Conservation (phyloP, 176 grass and related monocot species). For the Tillandsia leiboldiana region DNA sequence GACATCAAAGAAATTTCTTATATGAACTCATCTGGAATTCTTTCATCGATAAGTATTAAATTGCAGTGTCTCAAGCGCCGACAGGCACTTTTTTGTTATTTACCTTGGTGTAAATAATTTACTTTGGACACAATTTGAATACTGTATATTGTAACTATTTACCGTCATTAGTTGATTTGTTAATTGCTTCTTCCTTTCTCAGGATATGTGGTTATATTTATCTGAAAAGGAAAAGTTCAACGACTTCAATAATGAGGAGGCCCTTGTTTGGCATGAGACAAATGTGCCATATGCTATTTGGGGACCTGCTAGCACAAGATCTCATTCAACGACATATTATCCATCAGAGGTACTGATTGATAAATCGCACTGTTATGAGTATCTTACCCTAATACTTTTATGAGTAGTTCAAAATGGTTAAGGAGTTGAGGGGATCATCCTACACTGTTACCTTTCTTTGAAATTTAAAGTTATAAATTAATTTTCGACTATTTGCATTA, state of each 20-base stretch:
- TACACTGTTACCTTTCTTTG: neutral
- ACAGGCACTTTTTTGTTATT: too few species aligned
- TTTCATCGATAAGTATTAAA: too few species aligned
- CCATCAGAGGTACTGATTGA: slow-evolving; percentile 63
- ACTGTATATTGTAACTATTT: neutral
- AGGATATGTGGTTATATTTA: slow-evolving; percentile 99
- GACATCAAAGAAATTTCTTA: too few species aligned
- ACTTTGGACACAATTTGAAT: neutral
- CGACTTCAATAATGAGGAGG: slow-evolving; percentile 70
- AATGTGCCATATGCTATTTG: slow-evolving; percentile 98
- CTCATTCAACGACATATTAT: slow-evolving; percentile 55
- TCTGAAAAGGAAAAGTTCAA: slow-evolving; percentile 83
- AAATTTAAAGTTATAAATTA: neutral
- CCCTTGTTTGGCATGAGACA: slow-evolving; percentile 95
- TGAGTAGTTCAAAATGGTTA: too few species aligned
- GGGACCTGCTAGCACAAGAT: slow-evolving; percentile 59
- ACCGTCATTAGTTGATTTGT: neutral
- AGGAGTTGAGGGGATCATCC: too few species aligned
- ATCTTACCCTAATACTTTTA: too few species aligned
- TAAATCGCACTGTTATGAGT: neutral
- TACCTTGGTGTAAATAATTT: too few species aligned
- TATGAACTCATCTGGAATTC: too few species aligned
- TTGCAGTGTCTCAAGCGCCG: too few species aligned
- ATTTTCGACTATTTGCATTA: neutral
- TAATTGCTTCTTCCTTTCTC: slow-evolving; percentile 3